Evolutionary conservation across 345 rosid genomes (phyloP), one percentile per base, ranked within the genome.

Genomic region (Ceriops decandra): DNA sequence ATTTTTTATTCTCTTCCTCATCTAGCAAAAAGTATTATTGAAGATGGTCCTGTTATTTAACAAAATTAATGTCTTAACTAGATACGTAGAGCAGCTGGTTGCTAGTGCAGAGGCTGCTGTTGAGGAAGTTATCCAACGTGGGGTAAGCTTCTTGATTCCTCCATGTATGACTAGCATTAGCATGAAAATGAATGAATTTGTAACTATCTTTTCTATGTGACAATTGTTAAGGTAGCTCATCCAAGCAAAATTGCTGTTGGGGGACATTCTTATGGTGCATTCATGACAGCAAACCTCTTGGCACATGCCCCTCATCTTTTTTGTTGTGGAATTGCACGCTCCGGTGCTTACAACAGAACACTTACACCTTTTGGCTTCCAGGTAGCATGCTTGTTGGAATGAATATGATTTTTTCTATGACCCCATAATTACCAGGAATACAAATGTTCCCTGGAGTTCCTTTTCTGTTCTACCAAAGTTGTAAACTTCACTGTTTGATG

Each of bases 241-340:
- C 93, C 92, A 64, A 83, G 74, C 69, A 95, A 83, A 87, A 90
- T 95, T 68, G 90, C 98, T 64, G 85, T 95, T 75, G 99, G 99
- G 32, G 99, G 99, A 68, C 99, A 95, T 82, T 91, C 98, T 1
- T 95, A 95, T 76, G 99, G 99, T 69, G 99, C 99, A 76, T 95
- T 95, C 79, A 91, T 95, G 99, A 83, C 98, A 21, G 97, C 96
- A 70, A 95, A 95, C 82, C 98, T 95, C 64, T 85, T 91, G 66
- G 99, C 97, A 57, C 96, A 91, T 75, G 98, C 99, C 69, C 97
- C 99, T 72, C 93, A 95, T 84, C 93, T 95, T 71, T 95, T 95
- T 89, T 76, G 83, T 61, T 91, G 99, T 57, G 98, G 98, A 64
- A 80, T 95, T 68, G 99, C 98, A 77, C 93, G 99, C 22, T 95